A percentile compares a stretch with the other conserved stretches of the same genome.
phyloP scores from a whole-genome alignment of 345 rosid species.

The Sisymbrium altissimum region DNA sequence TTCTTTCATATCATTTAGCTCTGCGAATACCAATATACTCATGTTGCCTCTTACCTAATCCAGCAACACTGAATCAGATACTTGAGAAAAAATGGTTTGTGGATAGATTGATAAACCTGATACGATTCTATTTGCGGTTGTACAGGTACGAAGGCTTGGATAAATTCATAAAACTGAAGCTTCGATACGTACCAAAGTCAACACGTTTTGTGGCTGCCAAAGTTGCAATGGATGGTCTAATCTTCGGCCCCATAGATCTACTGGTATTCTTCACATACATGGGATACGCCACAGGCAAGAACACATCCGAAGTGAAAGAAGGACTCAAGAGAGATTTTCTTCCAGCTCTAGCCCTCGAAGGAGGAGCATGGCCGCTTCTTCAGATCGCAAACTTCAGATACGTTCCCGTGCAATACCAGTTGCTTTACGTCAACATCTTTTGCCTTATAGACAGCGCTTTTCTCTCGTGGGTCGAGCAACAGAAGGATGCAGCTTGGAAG shows the following conservation, averaged over 20 bases:
- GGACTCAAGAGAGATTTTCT: slow-evolving; percentile 86
- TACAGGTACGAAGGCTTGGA: slow-evolving; percentile 85
- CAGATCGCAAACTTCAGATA: slow-evolving; percentile 85
- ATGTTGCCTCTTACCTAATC: background rate
- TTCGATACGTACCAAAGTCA: slow-evolving; percentile 64
- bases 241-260: slow-evolving; percentile 84
- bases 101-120: background rate
- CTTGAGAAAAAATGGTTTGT: background rate
- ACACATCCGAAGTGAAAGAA: slow-evolving; percentile 63
- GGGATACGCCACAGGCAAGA: slow-evolving; percentile 81
- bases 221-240: slow-evolving; percentile 87
- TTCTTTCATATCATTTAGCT: slow-evolving; percentile 5
- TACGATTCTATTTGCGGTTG: background rate
- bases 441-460: slow-evolving; percentile 89
- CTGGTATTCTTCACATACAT: slow-evolving; percentile 80
- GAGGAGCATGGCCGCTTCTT: slow-evolving; percentile 80
- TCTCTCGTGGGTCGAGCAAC: slow-evolving; percentile 88
- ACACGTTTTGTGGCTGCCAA: slow-evolving; percentile 67
- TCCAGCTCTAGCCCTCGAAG: slow-evolving; percentile 85
- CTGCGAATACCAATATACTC: background rate
- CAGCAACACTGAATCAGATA: background rate
- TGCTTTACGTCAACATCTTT: slow-evolving; percentile 80
- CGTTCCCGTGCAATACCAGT: slow-evolving; percentile 81
- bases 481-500: slow-evolving; percentile 96
- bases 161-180: slow-evolving; percentile 58